Conservation (phyloP, 176 grass and related monocot species). For the Eragrostis nindensis region DNA sequence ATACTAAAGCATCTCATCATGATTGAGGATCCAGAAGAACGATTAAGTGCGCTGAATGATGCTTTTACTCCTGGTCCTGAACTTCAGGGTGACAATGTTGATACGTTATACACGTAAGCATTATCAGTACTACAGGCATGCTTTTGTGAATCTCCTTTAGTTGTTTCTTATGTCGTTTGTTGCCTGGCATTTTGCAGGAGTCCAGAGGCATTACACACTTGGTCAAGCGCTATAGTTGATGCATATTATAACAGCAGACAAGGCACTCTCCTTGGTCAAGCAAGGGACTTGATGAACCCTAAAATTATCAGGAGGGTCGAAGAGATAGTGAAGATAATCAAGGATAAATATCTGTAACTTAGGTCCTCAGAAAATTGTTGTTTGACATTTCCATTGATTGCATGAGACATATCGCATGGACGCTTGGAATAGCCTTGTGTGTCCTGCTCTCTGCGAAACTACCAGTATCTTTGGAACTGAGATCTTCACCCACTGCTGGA, state of each 20-base stretch:
- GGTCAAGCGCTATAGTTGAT: constrained; percentile 69
- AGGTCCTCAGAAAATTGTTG: constrained; percentile 1
- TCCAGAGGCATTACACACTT: constrained; percentile 70
- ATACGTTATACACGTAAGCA: constrained; percentile 81
- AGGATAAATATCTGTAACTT: constrained; percentile 63
- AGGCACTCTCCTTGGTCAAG: constrained; percentile 68
- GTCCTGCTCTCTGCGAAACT: neutral
- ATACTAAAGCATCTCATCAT: constrained; percentile 85
- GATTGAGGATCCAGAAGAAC: constrained; percentile 73
- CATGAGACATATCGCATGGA: neutral
- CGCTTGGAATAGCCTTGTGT: constrained; percentile 10
- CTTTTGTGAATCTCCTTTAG: neutral
- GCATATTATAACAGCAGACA: constrained; percentile 75
- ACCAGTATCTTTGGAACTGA: neutral
- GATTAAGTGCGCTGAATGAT: constrained; percentile 61
- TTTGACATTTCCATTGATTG: neutral
- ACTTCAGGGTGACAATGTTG: constrained; percentile 69
- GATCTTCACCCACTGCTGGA: neutral
- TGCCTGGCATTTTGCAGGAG: constrained; percentile 57
- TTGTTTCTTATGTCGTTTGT: neutral
- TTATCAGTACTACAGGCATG: neutral
- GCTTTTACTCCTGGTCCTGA: constrained; percentile 84
- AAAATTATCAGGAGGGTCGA: constrained; percentile 72
- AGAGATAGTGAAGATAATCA: constrained; percentile 67
- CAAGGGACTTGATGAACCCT: constrained; percentile 88